These are phyloP conservation scores for Phytopythium montanum DNA, from an alignment of 352 stramenopile species.

Conservation along the genomic window DNA sequence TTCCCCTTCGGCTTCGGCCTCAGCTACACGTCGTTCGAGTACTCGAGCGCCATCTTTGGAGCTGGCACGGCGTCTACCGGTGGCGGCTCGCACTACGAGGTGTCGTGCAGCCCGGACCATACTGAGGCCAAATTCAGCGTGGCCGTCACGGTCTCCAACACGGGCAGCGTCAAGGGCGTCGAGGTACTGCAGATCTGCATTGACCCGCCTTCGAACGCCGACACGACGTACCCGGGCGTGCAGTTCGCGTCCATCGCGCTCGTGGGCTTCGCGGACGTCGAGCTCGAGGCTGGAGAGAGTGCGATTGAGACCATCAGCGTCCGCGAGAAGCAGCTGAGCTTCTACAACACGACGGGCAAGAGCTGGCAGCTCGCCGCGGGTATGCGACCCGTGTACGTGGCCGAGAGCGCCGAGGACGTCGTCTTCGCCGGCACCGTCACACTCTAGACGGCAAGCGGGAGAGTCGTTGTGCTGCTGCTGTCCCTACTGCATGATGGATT, in stretches of 20 bases:
- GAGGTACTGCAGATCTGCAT: slow-evolving; percentile 31
- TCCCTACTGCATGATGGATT: no score
- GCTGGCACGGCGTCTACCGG: slow-evolving; percentile 9
- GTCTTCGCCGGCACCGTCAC: slow-evolving; percentile 21
- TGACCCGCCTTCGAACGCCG: slow-evolving; percentile 16
- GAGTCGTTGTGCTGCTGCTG: no score
- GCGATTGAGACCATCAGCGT: slow-evolving; percentile 22
- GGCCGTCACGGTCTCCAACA: slow-evolving; percentile 22
- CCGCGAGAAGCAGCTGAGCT: slow-evolving; percentile 26
- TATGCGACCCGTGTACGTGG: slow-evolving; percentile 17
- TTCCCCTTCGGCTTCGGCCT: slow-evolving; percentile 29
- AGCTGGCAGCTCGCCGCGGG: slow-evolving; percentile 22
- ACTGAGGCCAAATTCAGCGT: slow-evolving; percentile 21
- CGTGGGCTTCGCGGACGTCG: slow-evolving; percentile 27
- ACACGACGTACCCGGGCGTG: slow-evolving; percentile 19
- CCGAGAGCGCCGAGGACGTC: slow-evolving; percentile 21
- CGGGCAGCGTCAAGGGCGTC: slow-evolving; percentile 22
- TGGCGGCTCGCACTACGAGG: slow-evolving; percentile 21
- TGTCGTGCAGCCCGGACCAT: slow-evolving; percentile 19
- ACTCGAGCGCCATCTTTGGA: slow-evolving; percentile 25
- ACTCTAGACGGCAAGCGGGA: slow-evolving; percentile 14
- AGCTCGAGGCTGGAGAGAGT: slow-evolving; percentile 25
- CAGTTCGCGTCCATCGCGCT: slow-evolving; percentile 24
- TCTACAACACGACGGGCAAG: slow-evolving; percentile 22
- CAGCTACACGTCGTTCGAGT: slow-evolving; percentile 32